Conservation (phyloP, 352 stramenopile genomes). For the Pythium vanterpoolii region DNA sequence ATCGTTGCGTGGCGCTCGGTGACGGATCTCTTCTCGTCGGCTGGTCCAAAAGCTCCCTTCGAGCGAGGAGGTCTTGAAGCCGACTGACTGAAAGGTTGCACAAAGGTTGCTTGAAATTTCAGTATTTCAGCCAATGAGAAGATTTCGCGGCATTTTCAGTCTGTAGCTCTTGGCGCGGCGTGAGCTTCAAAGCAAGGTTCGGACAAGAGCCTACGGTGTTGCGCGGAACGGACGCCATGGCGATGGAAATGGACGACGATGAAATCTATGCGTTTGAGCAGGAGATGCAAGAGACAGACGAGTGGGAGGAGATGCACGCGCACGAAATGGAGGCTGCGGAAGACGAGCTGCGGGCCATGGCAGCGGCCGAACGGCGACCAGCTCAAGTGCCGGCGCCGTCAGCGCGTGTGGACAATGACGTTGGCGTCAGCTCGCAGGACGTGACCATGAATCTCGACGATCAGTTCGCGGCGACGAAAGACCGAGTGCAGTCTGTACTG, state of each 20-base stretch:
- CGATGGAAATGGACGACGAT: constrained; percentile 50
- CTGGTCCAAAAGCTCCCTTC: background rate
- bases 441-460: constrained; percentile 21
- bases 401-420: background rate
- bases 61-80: no score
- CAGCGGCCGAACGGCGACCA: constrained; percentile 35
- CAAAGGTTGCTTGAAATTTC: constrained; percentile 7
- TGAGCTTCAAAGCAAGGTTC: background rate
- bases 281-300: constrained; percentile 69
- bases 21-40: background rate
- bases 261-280: constrained; percentile 78
- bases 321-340: constrained; percentile 78
- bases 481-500: constrained; percentile 49
- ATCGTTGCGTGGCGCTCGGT: background rate
- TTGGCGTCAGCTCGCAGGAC: background rate
- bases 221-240: constrained; percentile 9
- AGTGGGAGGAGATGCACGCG: constrained; percentile 83
- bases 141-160: constrained; percentile 27
- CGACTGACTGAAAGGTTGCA: constrained; percentile 15
- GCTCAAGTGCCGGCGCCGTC: background rate
- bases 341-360: constrained; percentile 59
- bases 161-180: background rate
- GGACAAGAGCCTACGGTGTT: no score
- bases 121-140: constrained; percentile 27
- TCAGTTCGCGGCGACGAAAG: constrained; percentile 37